Conservation (phyloP, 768 basidiomycete species). For the Suillus decipiens region DNA sequence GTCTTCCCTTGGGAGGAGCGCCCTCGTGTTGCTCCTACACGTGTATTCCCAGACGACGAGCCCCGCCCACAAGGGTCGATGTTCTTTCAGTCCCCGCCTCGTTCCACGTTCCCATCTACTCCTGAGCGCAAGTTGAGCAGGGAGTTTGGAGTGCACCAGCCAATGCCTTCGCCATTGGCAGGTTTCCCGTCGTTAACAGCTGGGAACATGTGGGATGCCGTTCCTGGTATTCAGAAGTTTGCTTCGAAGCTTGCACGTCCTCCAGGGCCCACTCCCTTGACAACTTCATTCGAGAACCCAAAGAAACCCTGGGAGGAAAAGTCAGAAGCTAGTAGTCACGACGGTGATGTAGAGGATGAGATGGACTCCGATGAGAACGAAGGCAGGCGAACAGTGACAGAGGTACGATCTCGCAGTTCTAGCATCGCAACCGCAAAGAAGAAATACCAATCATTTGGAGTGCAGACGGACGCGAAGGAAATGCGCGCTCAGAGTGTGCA, state of each 20-base stretch:
- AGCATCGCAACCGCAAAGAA: conserved; percentile 16
- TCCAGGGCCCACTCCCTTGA: conserved; percentile 40
- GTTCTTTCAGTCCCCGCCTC: conserved; percentile 29
- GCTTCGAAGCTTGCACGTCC: conserved; percentile 60
- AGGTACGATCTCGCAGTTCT: conserved; percentile 40
- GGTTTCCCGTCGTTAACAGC: conserved; percentile 67
- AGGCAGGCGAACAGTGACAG: conserved; percentile 32
- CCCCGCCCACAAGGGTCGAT: conserved; percentile 46
- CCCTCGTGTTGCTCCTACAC: conserved; percentile 63
- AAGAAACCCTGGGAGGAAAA: conserved; percentile 42
- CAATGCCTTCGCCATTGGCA: conserved; percentile 35
- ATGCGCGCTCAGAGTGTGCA: conserved; percentile 61
- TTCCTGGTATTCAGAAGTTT: conserved; percentile 80
- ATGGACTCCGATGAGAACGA: conserved; percentile 49
- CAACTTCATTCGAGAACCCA: conserved; percentile 51
- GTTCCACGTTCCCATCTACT: conserved; percentile 35
- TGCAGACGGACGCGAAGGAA: conserved; percentile 66
- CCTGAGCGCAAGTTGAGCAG: conserved; percentile 22
- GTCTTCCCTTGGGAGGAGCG: conserved; percentile 97
- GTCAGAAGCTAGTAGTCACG: conserved; percentile 70
- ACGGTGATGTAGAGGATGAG: conserved; percentile 82
- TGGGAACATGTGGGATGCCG: conserved; percentile 83
- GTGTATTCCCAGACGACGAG: conserved; percentile 73
- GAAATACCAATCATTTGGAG: conserved; percentile 64
- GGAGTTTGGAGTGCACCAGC: conserved; percentile 17